Base-by-base conservation (phyloP, 2,329 filamentous ascomycete species). In the Lasiodiplodia hormozganensis region DNA sequence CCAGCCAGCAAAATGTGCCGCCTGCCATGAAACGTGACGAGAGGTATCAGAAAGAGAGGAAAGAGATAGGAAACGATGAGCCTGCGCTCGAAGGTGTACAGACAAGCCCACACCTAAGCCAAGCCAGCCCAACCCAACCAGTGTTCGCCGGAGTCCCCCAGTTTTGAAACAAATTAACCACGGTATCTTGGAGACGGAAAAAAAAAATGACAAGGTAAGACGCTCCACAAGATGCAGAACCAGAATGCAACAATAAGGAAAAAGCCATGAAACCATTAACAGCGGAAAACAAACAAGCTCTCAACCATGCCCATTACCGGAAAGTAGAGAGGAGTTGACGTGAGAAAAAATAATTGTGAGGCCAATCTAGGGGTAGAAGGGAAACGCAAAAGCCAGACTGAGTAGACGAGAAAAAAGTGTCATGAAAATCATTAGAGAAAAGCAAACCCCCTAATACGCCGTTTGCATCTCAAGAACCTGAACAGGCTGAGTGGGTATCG, bases 391-490 rank as follows among this genome's bases (percentile, higher is more conserved):
- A 52, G 23, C 18, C 38, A 49, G 54, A 60, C 18, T 56, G 49
- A 47, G 16, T 8, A 64, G 38, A 68, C 47, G 23, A 14, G 52
- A 38, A 64, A 57, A 11, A 62, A 21, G 6, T 52, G 60, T 68
- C 67, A 64, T 68, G 67, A 57, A 68, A 68, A 64, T 68, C 66
- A 62, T 68, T 68, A 68, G 25, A 51, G 49, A 62, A 52, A 60
- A 43, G 18, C 23, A 21, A 53, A 62, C 68, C 52, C 53, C 54
- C 65, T 78, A 82, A 72, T 81, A 82, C 62, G 80, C 80, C 73
- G 81, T 77, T 69, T 82, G 80, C 80, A 82, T 81, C 70, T 81
- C 80, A 16, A 81, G 74, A 14, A 79, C 78, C 58, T 78, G 78
- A 5, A 82, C 78, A 62, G 76, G 77, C 52, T 80, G 78, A 52